Percentiles rank a stretch among this genome's conserved stretches.
phyloP scores from a whole-genome alignment of 352 stramenopile genomes.

The Pythium dissimile region DNA sequence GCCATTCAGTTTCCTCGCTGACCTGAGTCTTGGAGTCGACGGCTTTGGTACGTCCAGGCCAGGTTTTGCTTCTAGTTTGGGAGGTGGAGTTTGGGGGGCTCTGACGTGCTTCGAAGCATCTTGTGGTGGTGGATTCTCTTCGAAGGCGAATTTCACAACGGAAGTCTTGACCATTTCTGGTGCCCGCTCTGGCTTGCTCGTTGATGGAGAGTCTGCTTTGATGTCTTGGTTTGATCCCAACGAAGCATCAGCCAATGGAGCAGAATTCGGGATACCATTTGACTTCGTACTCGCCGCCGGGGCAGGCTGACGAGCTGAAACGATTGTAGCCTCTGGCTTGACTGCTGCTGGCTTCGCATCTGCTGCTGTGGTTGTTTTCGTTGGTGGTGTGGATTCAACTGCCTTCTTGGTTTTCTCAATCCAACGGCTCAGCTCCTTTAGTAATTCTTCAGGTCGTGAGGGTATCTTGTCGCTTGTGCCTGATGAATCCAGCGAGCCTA shows the following conservation, averaged over 20 bases:
- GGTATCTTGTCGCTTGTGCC: constrained; percentile 7
- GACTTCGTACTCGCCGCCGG: no score
- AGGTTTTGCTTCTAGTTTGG: constrained; percentile 4
- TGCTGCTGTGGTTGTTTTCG: no score
- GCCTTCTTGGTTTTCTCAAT: constrained; percentile 9
- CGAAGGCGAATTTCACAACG: no score
- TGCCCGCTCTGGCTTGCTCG: neutral
- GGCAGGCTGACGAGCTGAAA: no score
- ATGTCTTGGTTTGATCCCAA: no score
- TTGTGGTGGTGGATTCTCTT: neutral
- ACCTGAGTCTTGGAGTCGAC: constrained; percentile 8
- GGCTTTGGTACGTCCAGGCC: constrained; percentile 9
- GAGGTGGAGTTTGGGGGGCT: neutral
- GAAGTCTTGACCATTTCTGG: neutral
- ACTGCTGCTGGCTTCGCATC: neutral
- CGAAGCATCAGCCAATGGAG: no score
- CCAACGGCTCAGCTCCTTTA: constrained; percentile 27
- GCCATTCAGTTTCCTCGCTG: constrained; percentile 4
- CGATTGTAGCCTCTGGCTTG: no score
- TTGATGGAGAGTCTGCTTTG: no score
- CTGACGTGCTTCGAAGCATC: constrained; percentile 6
- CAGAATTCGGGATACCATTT: no score
- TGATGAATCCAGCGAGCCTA: neutral
- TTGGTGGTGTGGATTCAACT: neutral
- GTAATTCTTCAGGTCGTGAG: constrained; percentile 15